Percentiles rank a stretch among this genome's conserved stretches.
These are phyloP conservation scores for Balansia obtecta DNA, from an alignment of 2,329 filamentous ascomycete species.

Conservation along the genomic window DNA sequence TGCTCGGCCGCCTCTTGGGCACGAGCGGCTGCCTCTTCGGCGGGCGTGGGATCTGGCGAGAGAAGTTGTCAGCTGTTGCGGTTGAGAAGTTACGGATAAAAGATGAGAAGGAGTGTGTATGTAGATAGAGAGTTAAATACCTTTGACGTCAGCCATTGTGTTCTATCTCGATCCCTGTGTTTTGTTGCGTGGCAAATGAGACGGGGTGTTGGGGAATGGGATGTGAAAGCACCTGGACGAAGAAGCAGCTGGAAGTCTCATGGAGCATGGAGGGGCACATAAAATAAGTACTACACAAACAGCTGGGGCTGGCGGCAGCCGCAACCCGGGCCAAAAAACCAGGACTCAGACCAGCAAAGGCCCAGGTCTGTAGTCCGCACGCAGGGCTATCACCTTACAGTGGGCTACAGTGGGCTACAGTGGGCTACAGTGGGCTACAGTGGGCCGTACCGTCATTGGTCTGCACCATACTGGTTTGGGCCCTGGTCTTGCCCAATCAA, in stretches of 20 bases:
- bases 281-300: too few species aligned
- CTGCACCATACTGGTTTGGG: too few species aligned
- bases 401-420: too few species aligned
- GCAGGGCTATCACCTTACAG: too few species aligned
- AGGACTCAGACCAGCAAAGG: neutral
- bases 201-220: neutral
- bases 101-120: neutral
- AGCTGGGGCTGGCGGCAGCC: neutral
- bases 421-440: neutral
- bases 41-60: constrained; percentile 38
- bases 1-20: constrained; percentile 79
- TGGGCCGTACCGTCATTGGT: neutral
- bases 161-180: neutral
- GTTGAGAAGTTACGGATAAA: too few species aligned
- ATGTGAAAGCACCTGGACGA: neutral
- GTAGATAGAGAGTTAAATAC: neutral
- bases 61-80: constrained; percentile 1
- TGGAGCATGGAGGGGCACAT: neutral
- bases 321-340: too few species aligned
- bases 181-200: neutral
- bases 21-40: constrained; percentile 44
- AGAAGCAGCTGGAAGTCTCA: neutral
- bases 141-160: constrained; percentile 4
- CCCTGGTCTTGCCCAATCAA: too few species aligned
- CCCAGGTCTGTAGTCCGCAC: neutral